phyloP scores from a whole-genome alignment of 108 stramenopile species.

The Cyclotella distinguenda region DNA sequence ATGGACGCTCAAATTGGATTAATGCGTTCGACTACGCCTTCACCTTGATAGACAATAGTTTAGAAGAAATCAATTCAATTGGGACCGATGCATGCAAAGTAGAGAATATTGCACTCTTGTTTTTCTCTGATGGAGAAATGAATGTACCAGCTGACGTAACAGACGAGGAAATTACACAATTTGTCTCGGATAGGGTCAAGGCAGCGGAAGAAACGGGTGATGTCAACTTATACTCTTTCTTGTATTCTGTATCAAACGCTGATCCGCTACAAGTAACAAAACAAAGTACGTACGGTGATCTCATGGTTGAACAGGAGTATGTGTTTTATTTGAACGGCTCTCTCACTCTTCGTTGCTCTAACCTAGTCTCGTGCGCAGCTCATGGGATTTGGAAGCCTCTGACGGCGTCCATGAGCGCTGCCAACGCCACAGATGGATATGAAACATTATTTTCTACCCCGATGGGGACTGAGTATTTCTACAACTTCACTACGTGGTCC shows the following conservation, averaged over 20 bases:
- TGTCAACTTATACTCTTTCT: slow-evolving; percentile 19
- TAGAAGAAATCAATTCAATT: background rate
- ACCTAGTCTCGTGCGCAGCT: slow-evolving; percentile 31
- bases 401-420: slow-evolving; percentile 1
- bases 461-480: slow-evolving; percentile 21
- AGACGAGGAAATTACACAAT: slow-evolving; percentile 10
- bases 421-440: slow-evolving; percentile 27
- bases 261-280: slow-evolving; percentile 18
- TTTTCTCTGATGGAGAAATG: slow-evolving; percentile 38
- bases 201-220: slow-evolving; percentile 14
- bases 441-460: slow-evolving; percentile 27
- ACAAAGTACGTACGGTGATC: too few relatives aligned
- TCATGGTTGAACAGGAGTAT: too few relatives aligned
- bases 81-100: slow-evolving; percentile 20
- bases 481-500: slow-evolving; percentile 58
- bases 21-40: slow-evolving; percentile 29
- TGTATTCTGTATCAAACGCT: slow-evolving; percentile 26
- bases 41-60: slow-evolving; percentile 22
- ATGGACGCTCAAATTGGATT: slow-evolving; percentile 29
- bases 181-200: slow-evolving; percentile 15
- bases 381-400: slow-evolving; percentile 46
- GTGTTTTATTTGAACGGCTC: too few relatives aligned
- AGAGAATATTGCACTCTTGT: slow-evolving; percentile 41
- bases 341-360: too few relatives aligned
- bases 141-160: slow-evolving; percentile 27